A percentile compares a stretch with the other conserved stretches of the same genome.
Conservation (phyloP, 345 rosid genomes). For the Lepidium sativum region DNA sequence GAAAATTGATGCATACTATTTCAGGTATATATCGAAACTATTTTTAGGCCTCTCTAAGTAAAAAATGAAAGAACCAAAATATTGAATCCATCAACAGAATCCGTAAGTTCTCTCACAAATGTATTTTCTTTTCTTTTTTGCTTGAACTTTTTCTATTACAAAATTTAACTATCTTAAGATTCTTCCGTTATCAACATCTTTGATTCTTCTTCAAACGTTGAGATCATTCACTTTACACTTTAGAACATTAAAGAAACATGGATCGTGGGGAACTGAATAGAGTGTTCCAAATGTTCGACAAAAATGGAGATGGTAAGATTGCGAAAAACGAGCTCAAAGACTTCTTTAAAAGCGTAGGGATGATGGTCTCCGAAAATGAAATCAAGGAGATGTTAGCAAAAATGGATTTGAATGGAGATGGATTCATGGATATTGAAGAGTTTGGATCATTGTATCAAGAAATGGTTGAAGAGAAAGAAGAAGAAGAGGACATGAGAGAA, state of each 20-base stretch:
- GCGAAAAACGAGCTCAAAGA: slow-evolving; percentile 25
- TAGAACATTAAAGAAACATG: not conserved
- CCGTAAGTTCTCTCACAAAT: slow-evolving; percentile 7
- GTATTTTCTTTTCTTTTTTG: not conserved
- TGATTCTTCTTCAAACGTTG: not conserved
- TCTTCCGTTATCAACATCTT: not conserved
- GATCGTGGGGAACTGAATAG: slow-evolving; percentile 22
- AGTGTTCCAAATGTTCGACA: slow-evolving; percentile 27
- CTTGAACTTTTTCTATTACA: not conserved
- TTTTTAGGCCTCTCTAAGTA: not conserved
- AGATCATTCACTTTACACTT: not conserved
- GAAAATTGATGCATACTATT: not conserved
- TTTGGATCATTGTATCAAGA: slow-evolving; percentile 24
- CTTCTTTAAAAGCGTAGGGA: slow-evolving; percentile 22
- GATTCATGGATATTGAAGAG: slow-evolving; percentile 26
- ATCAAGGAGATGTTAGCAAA: slow-evolving; percentile 21
- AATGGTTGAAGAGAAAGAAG: slow-evolving; percentile 28
- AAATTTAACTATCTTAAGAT: not conserved
- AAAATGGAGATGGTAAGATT: slow-evolving; percentile 27
- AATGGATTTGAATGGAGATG: slow-evolving; percentile 28
- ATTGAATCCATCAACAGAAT: slow-evolving; percentile 5
- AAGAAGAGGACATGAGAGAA: slow-evolving; percentile 29
- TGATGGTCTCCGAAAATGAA: slow-evolving; percentile 20
- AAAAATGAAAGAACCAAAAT: slow-evolving; percentile 15
- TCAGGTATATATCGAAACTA: not conserved